phyloP scores from a whole-genome alignment of 495 filamentous ascomycete genomes.

The Trichoderma virens region DNA sequence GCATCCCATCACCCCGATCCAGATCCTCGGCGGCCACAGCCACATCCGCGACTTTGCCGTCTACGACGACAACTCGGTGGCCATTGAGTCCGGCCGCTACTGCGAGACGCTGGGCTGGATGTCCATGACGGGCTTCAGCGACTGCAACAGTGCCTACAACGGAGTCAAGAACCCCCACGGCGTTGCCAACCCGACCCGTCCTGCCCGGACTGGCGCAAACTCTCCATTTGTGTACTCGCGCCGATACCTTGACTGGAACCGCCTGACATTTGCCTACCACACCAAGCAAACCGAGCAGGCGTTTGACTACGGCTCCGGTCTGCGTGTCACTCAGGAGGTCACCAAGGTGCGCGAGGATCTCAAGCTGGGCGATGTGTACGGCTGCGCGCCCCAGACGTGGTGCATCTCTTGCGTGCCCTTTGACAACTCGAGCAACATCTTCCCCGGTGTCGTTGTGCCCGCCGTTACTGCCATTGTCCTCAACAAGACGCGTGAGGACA shows the following conservation, averaged over 20 bases:
- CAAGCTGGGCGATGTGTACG: slow-evolving; percentile 54
- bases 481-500: slow-evolving; percentile 36
- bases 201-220: slow-evolving; percentile 25
- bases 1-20: slow-evolving; percentile 63
- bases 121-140: slow-evolving; percentile 60
- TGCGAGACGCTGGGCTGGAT: slow-evolving; percentile 84
- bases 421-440: slow-evolving; percentile 53
- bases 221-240: slow-evolving; percentile 48
- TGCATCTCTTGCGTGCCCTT: slow-evolving; percentile 63
- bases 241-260: slow-evolving; percentile 80
- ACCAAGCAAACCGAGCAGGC: slow-evolving; percentile 46
- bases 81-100: slow-evolving; percentile 73
- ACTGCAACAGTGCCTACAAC: slow-evolving; percentile 20
- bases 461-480: slow-evolving; percentile 49
- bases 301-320: slow-evolving; percentile 63
- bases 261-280: slow-evolving; percentile 69
- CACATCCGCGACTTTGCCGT: slow-evolving; percentile 74
- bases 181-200: slow-evolving; percentile 38
- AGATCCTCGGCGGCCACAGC: slow-evolving; percentile 75
- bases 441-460: slow-evolving; percentile 51
- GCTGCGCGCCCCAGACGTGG: slow-evolving; percentile 62
- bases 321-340: slow-evolving; percentile 57
- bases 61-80: slow-evolving; percentile 63
- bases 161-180: slow-evolving; percentile 28
- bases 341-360: slow-evolving; percentile 52